Base-by-base conservation (phyloP, 164 flowering plant genomes). In the Vitis rupestris region DNA sequence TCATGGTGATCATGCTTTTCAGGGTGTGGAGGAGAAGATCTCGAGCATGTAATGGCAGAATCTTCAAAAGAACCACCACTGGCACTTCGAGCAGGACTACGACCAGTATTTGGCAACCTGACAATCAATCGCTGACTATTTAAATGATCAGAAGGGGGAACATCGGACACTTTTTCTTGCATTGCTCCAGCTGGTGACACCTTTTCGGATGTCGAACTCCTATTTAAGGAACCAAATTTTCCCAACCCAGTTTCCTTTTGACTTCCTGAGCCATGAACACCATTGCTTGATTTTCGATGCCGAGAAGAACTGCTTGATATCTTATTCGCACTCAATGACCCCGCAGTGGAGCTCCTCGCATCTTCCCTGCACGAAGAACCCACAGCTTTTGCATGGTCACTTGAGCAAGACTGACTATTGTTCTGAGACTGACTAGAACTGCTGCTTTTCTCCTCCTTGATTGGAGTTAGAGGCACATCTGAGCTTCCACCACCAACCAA, bases 381-480 rank as follows among this genome's bases (percentile, higher is more conserved):
- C 65, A 73, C 79, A 48, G 75, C 68, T 73, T 85, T 91, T 23
- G 81, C 85, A 79, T 81, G 90, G 66, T 88, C 97, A 73, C 90
- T 84, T 2, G 92, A 87, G 78, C 83, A 82, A 52, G 97, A 87
- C 60, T 88, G 99, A 68, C 95, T 87, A 61, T 85, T 83, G 76
- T 83, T 94, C 60, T 87, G 98, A 29, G 95, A 91, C 70, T 89
- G 97, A 80, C 97, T 86, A 53, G 98, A 93, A 68, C 93, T 86
- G 72, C 86, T 76, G 70, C 82, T 81, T 49, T 73, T 76, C 63
- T 83, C 84, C 49, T 83, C 86, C 68, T 62, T 77, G 2, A 69
- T 61, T 7, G 76, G n/a, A 63, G 82, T 56, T 66, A 64, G 61
- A 68, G 78, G 81, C 30, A 63, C 63, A 71, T 81, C 84, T 30